These are phyloP conservation scores for Arxiozyma slooffiae DNA, from an alignment of 1,139 yeast genomes.

Conservation along the genomic window DNA sequence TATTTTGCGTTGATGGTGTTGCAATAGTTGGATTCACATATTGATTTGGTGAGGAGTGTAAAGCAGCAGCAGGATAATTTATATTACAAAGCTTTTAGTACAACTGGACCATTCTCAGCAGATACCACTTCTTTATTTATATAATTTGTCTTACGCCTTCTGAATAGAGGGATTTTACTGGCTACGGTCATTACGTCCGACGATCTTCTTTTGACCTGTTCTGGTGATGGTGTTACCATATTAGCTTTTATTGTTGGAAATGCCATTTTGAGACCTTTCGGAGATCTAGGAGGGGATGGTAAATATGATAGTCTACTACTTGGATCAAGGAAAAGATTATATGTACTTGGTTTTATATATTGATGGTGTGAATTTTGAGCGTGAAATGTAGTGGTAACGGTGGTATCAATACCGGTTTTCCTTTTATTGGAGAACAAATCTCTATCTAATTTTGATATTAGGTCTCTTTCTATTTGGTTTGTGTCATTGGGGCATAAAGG, in stretches of 20 bases:
- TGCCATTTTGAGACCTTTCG: background rate
- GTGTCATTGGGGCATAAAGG: constrained; percentile 1
- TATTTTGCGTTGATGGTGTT: background rate
- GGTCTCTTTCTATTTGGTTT: background rate
- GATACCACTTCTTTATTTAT: background rate
- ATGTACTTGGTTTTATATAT: background rate
- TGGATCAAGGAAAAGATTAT: background rate
- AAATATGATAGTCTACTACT: background rate
- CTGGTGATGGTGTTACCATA: constrained; percentile 2
- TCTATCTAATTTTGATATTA: constrained; percentile 2
- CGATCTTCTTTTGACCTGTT: background rate
- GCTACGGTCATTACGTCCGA: constrained; percentile 5
- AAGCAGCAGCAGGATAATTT: background rate
- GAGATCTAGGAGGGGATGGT: constrained; percentile 2
- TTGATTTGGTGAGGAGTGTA: background rate
- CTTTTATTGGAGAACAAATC: background rate
- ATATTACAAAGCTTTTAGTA: constrained; percentile 5
- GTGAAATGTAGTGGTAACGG: background rate
- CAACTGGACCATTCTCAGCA: background rate
- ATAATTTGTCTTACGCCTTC: constrained; percentile 4
- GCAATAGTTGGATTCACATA: background rate
- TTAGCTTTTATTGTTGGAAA: background rate
- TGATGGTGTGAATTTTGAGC: background rate
- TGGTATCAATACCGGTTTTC: background rate
- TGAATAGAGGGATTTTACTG: constrained; percentile 3